These are phyloP conservation scores for Aspergillus sp. DNA, from an alignment of 2,329 filamentous ascomycete species.

Conservation along the genomic window DNA sequence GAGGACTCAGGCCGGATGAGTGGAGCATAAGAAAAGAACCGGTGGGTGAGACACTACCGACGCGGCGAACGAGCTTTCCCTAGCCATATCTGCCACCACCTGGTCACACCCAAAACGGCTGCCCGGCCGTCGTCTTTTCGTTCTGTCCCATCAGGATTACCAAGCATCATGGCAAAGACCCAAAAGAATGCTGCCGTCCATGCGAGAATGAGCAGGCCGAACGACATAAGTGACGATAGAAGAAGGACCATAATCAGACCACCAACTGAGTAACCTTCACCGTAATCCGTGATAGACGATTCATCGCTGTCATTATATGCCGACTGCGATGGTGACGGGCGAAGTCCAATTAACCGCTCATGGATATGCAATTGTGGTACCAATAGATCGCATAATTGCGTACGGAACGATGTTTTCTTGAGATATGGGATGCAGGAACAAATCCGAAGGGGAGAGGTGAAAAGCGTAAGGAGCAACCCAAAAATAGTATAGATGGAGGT, in stretches of 20 bases:
- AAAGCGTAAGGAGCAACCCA: constrained; percentile 50
- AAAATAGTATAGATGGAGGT: constrained; percentile 56
- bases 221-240: constrained; percentile 56
- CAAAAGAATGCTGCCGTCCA: constrained; percentile 64
- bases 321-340: constrained; percentile 29
- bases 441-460: constrained; percentile 56
- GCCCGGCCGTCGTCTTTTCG: constrained; percentile 61
- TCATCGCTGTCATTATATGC: constrained; percentile 44
- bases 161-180: constrained; percentile 61
- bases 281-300: constrained; percentile 27
- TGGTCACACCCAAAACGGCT: constrained; percentile 57
- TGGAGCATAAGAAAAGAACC: background rate
- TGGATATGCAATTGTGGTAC: constrained; percentile 54
- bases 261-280: constrained; percentile 35
- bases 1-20: constrained; percentile 12
- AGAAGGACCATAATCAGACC: constrained; percentile 54
- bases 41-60: constrained; percentile 7
- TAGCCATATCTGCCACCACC: constrained; percentile 63
- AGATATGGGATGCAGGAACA: constrained; percentile 47
- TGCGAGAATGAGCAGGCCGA: constrained; percentile 56
- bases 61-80: constrained; percentile 28
- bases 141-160: constrained; percentile 61
- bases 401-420: constrained; percentile 46
- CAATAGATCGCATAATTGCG: constrained; percentile 54
- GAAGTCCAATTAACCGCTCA: constrained; percentile 35